Evolutionary conservation across 2,329 filamentous ascomycete species (phyloP).

Genomic region (Penicillium sp.): DNA sequence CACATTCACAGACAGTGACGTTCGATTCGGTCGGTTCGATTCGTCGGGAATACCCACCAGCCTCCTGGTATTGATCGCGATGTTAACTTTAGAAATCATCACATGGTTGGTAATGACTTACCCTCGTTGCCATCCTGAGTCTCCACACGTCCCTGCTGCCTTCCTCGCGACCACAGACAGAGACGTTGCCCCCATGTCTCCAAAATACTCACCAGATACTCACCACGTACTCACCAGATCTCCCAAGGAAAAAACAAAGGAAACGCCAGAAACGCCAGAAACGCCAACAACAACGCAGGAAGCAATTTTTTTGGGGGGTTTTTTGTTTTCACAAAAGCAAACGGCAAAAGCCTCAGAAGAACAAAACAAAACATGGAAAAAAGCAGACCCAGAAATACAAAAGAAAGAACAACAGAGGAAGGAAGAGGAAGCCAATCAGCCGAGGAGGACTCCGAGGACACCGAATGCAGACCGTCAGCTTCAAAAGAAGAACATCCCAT

Average conservation of each 20-base stretch:
- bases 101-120: neutral
- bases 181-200: neutral
- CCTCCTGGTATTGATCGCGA: neutral
- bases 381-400: neutral
- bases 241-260: neutral
- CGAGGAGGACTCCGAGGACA: neutral
- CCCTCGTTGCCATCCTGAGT: neutral
- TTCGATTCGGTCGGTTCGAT: neutral
- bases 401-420: neutral
- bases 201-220: neutral
- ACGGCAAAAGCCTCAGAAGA: slow-evolving; percentile 2
- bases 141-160: neutral
- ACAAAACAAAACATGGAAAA: neutral
- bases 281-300: neutral
- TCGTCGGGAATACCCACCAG: neutral
- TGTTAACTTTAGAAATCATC: neutral
- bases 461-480: neutral
- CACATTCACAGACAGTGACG: neutral
- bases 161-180: neutral
- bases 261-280: neutral
- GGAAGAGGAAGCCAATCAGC: neutral
- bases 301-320: neutral
- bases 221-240: neutral
- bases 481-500: neutral
- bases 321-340: neutral